phyloP scores from a whole-genome alignment of 352 stramenopile species.

The Globisporangium viniferum region DNA sequence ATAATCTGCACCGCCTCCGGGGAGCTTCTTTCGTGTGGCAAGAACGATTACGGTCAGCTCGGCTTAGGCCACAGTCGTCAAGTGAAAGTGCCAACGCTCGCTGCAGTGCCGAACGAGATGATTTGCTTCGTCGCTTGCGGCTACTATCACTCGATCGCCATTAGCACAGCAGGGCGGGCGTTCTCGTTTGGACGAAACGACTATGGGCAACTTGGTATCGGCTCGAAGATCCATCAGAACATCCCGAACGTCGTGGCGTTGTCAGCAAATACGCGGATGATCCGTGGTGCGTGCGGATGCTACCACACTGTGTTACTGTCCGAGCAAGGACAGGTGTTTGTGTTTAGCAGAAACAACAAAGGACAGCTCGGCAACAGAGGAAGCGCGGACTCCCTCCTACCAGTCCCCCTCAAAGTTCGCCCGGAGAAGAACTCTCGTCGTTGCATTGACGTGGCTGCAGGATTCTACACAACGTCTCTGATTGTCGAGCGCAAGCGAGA shows the following conservation, averaged over 20 bases:
- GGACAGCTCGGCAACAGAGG: constrained; percentile 84
- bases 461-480: constrained; percentile 87
- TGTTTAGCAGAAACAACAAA: constrained; percentile 89
- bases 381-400: constrained; percentile 76
- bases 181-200: constrained; percentile 87
- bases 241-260: constrained; percentile 63
- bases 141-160: constrained; percentile 83
- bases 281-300: constrained; percentile 75
- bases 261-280: constrained; percentile 67
- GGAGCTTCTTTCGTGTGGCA: constrained; percentile 76
- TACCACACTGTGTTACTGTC: constrained; percentile 86
- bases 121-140: constrained; percentile 81
- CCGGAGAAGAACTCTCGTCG: constrained; percentile 74
- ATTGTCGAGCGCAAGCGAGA: constrained; percentile 84
- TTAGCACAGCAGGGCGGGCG: constrained; percentile 57
- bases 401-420: constrained; percentile 79
- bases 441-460: constrained; percentile 78
- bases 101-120: constrained; percentile 64
- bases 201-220: constrained; percentile 85
- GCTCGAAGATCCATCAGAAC: constrained; percentile 84
- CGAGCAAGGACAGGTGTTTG: constrained; percentile 80
- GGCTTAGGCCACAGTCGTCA: constrained; percentile 76
- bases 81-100: constrained; percentile 61
- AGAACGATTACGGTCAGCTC: constrained; percentile 88
- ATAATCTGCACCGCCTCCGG: constrained; percentile 67